phyloP scores from a whole-genome alignment of 129 eudicot genomes.

The Apium graveolens region DNA sequence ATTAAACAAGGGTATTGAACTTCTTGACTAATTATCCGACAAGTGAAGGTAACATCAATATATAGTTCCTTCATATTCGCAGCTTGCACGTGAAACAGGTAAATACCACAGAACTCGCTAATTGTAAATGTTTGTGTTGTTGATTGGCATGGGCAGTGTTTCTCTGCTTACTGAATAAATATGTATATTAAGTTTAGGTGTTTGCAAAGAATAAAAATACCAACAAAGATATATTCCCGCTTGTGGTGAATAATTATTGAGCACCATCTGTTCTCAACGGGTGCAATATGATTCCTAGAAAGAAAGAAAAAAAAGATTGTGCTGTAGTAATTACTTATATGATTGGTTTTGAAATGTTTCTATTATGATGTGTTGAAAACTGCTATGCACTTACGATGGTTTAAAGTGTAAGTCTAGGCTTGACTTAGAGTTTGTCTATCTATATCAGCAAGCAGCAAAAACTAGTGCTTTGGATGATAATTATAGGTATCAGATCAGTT shows the following conservation, averaged over 20 bases:
- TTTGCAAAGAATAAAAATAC: slow-evolving; percentile 2
- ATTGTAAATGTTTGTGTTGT: slow-evolving; percentile 9
- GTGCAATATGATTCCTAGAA: neutral
- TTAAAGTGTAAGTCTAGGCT: neutral
- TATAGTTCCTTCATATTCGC: slow-evolving; percentile 3
- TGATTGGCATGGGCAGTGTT: neutral
- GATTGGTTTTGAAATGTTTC: neutral
- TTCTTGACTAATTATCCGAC: slow-evolving; percentile 20
- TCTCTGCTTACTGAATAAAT: slow-evolving; percentile 7
- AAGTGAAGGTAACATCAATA: neutral
- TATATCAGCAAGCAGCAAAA: neutral
- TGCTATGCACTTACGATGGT: neutral
- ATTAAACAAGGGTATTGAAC: slow-evolving; percentile 28
- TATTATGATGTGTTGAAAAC: neutral
- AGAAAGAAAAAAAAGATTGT: neutral
- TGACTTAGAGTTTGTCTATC: neutral
- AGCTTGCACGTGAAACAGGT: slow-evolving; percentile 14
- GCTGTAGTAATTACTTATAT: neutral
- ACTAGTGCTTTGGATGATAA: neutral
- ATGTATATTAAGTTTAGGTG: neutral
- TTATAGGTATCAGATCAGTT: neutral
- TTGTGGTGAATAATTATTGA: neutral
- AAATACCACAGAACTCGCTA: slow-evolving; percentile 4
- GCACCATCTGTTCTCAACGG: neutral
- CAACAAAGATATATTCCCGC: neutral